phyloP scores from a whole-genome alignment of 176 grass and related monocot species.

The Triticum monococcum region DNA sequence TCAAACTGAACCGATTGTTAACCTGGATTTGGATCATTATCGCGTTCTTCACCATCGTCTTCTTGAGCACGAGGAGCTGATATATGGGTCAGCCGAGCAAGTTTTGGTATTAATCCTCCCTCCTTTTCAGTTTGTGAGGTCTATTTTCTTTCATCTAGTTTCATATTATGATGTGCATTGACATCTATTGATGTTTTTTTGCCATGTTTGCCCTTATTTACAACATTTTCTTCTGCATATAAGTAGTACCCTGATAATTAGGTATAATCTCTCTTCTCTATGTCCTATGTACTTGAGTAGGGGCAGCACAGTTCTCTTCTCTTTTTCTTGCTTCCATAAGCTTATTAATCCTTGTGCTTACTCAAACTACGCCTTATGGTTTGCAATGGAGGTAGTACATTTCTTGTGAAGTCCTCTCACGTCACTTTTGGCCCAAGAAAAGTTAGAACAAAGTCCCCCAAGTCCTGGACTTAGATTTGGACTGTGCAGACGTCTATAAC shows the following conservation, averaged over 20 bases:
- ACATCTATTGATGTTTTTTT: not conserved
- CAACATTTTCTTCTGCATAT: not conserved
- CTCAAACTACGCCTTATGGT: not conserved
- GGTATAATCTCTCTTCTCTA: not conserved
- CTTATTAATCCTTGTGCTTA: not conserved
- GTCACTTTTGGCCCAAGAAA: no score
- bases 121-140: not conserved
- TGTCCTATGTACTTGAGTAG: not conserved
- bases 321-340: not conserved
- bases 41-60: slow-evolving; percentile 82
- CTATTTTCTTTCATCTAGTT: not conserved
- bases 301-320: not conserved
- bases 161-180: not conserved
- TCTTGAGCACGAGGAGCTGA: slow-evolving; percentile 88
- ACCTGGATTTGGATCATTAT: slow-evolving; percentile 98
- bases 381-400: not conserved
- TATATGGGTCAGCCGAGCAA: slow-evolving; percentile 69
- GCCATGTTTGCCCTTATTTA: not conserved
- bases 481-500: no score
- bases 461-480: no score
- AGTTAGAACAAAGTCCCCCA: no score
- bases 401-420: not conserved
- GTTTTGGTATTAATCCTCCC: slow-evolving; percentile 60
- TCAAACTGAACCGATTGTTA: slow-evolving; percentile 87
- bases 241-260: not conserved